Percentiles rank a stretch among this genome's conserved stretches.
phyloP scores from a whole-genome alignment of 2,329 filamentous ascomycete genomes.

The Aspergillus amoenus region DNA sequence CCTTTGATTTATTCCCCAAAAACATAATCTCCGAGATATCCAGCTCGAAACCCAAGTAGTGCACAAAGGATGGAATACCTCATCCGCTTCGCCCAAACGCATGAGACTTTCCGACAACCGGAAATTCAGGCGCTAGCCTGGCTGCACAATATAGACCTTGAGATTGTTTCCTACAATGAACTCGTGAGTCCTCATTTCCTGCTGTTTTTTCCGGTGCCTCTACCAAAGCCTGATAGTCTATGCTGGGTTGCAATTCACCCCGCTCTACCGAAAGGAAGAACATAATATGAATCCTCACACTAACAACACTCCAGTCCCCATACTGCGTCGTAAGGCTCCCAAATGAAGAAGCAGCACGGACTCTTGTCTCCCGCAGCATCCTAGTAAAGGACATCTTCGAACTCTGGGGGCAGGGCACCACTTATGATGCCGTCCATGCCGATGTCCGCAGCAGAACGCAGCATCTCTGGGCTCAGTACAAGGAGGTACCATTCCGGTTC shows the following conservation, averaged over 20 bases:
- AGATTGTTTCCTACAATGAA: conserved; percentile 72
- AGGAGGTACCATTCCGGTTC: conserved; percentile 73
- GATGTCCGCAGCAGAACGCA: conserved; percentile 60
- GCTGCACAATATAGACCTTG: conserved; percentile 64
- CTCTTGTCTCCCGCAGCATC: conserved; percentile 73
- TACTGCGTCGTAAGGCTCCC: conserved; percentile 75
- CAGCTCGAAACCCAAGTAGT: neutral
- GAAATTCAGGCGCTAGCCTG: conserved; percentile 80
- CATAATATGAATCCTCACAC: conserved; percentile 2
- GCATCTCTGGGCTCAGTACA: conserved; percentile 67
- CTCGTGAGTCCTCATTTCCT: conserved; percentile 56
- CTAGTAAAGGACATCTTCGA: conserved; percentile 82
- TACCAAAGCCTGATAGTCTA: neutral
- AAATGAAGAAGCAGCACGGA: conserved; percentile 62
- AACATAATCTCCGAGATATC: neutral
- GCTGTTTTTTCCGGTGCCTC: conserved; percentile 1
- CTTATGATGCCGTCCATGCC: conserved; percentile 67
- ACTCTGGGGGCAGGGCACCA: conserved; percentile 75
- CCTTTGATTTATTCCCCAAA: neutral
- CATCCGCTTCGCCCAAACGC: conserved; percentile 82
- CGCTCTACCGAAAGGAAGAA: neutral
- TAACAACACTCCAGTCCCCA: conserved; percentile 64
- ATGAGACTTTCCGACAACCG: conserved; percentile 85
- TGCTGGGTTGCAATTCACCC: neutral
- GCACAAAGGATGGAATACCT: conserved; percentile 66